These are phyloP conservation scores for Tremella fuciformis DNA, from an alignment of 768 basidiomycete genomes.

Conservation along the genomic window DNA sequence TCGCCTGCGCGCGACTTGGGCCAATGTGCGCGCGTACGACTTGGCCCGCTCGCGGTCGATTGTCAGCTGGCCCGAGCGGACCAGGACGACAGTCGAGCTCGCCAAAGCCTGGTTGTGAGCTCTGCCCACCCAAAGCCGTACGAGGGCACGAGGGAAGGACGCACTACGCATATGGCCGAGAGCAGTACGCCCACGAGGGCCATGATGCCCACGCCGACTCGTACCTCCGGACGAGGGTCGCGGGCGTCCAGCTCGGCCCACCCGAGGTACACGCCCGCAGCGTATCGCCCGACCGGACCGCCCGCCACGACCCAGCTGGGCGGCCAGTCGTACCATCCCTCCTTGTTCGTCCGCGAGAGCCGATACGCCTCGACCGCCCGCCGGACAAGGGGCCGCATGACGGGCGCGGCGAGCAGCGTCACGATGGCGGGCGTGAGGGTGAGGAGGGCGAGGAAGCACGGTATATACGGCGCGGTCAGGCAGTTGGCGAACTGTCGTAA, in stretches of 20 bases:
- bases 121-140: too few relatives aligned
- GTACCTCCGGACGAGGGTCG: slow-evolving; percentile 14
- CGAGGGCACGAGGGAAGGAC: slow-evolving; percentile 9
- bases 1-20: slow-evolving; percentile 10
- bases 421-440: slow-evolving; percentile 39
- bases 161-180: slow-evolving; percentile 28
- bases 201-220: slow-evolving; percentile 27
- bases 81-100: slow-evolving; percentile 16
- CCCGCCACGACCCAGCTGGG: slow-evolving; percentile 35
- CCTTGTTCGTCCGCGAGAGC: slow-evolving; percentile 16
- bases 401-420: slow-evolving; percentile 27
- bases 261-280: slow-evolving; percentile 32
- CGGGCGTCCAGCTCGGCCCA: slow-evolving; percentile 34
- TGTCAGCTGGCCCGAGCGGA: slow-evolving; percentile 32
- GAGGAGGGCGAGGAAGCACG: slow-evolving; percentile 43
- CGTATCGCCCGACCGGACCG: slow-evolving; percentile 39
- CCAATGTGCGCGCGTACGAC: slow-evolving; percentile 18
- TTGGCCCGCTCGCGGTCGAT: slow-evolving; percentile 32
- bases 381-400: slow-evolving; percentile 20
- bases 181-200: slow-evolving; percentile 26
- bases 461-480: slow-evolving; percentile 44
- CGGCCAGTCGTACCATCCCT: slow-evolving; percentile 36
- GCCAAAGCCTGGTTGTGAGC: slow-evolving; percentile 32
- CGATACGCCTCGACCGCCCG: slow-evolving; percentile 19
- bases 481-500: slow-evolving; percentile 45